Percentiles rank a stretch among this genome's conserved stretches.
phyloP scores from a whole-genome alignment of 1,139 yeast species.

The Scheffersomyces cryptocercus region DNA sequence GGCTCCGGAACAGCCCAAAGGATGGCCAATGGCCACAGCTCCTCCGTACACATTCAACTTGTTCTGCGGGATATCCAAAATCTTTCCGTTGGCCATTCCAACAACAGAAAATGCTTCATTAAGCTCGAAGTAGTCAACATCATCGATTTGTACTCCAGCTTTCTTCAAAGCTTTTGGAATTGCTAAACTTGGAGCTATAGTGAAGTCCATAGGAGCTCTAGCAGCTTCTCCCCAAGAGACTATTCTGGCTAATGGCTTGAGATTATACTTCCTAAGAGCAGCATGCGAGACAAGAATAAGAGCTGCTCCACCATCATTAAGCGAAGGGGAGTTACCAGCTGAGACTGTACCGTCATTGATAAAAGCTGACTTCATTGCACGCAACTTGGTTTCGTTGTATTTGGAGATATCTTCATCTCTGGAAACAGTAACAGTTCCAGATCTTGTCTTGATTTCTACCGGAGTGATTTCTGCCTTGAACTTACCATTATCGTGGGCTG shows the following conservation, averaged over 20 bases:
- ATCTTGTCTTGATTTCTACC: slow-evolving; percentile 79
- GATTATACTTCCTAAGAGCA: slow-evolving; percentile 2
- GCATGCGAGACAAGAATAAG: slow-evolving; percentile 5
- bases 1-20: slow-evolving; percentile 7
- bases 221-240: slow-evolving; percentile 7
- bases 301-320: slow-evolving; percentile 7
- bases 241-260: slow-evolving; percentile 4
- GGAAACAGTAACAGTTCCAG: slow-evolving; percentile 49
- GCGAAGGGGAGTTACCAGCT: slow-evolving; percentile 4
- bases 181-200: slow-evolving; percentile 6
- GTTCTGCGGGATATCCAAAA: slow-evolving; percentile 1
- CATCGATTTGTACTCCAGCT: slow-evolving; percentile 2
- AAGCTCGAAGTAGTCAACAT: slow-evolving; percentile 5
- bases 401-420: background rate
- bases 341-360: slow-evolving; percentile 6
- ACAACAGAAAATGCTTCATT: slow-evolving; percentile 7
- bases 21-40: slow-evolving; percentile 7
- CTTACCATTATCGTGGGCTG: slow-evolving; percentile 78
- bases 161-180: slow-evolving; percentile 6
- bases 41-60: slow-evolving; percentile 6
- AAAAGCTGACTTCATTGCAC: background rate
- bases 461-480: slow-evolving; percentile 82
- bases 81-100: slow-evolving; percentile 4
- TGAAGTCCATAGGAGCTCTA: slow-evolving; percentile 4
- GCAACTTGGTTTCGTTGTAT: background rate